These are phyloP conservation scores for Aspergillus biplanus DNA, from an alignment of 495 filamentous ascomycete genomes.

Conservation along the genomic window DNA sequence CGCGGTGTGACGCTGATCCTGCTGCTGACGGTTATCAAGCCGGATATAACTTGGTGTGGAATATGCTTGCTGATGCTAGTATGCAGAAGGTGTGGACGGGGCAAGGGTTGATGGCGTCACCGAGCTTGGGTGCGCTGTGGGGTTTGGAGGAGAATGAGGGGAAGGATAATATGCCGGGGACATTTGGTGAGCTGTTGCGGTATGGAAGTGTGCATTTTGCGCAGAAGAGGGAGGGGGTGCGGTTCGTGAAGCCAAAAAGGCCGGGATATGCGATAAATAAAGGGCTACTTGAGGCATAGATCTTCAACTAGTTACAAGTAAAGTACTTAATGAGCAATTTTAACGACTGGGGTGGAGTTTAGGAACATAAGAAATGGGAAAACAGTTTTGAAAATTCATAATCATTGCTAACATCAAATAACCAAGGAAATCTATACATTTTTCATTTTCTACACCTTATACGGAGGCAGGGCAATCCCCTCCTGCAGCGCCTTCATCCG, in stretches of 20 bases:
- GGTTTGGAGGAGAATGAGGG: neutral
- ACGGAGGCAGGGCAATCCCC: conserved; percentile 26
- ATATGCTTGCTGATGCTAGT: neutral
- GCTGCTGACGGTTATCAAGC: neutral
- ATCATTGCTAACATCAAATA: neutral
- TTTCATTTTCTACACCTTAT: conserved; percentile 12
- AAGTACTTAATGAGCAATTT: too few species aligned
- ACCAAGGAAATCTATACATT: conserved; percentile 14
- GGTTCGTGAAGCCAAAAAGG: neutral
- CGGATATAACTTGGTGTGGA: neutral
- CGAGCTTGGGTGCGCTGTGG: neutral
- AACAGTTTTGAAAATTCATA: neutral
- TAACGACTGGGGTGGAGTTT: too few species aligned
- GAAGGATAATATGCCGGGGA: neutral
- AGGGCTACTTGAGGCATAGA: neutral
- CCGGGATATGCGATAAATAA: neutral
- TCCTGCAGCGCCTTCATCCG: conserved; percentile 27
- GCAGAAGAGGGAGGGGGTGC: neutral
- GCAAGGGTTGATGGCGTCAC: neutral
- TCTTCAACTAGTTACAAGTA: too few species aligned
- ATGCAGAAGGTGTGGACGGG: neutral
- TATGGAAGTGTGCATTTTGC: neutral
- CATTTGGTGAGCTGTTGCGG: neutral
- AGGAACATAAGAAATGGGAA: too few species aligned
- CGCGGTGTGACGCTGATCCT: neutral